Evolutionary conservation across 129 eudicot genomes (phyloP).

Genomic region (Cynara cardunculus): DNA sequence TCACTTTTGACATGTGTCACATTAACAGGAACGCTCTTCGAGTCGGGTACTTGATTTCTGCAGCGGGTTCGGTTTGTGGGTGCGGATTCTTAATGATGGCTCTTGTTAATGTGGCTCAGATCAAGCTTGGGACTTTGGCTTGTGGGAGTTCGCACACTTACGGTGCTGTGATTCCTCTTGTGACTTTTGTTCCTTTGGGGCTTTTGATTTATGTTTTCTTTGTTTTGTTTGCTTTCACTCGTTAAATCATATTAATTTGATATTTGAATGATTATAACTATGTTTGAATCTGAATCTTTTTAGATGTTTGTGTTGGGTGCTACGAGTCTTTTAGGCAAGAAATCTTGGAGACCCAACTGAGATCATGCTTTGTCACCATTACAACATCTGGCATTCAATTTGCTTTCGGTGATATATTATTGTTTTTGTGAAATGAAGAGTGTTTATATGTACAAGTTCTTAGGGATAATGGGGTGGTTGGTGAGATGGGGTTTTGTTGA

Average conservation of each 20-base stretch:
- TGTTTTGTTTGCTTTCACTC: slow-evolving; percentile 83
- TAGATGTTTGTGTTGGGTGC: too few species aligned
- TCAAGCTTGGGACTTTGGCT: slow-evolving; percentile 71
- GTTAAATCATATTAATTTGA: slow-evolving; percentile 10
- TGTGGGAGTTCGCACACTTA: slow-evolving; percentile 67
- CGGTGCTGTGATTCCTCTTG: slow-evolving; percentile 78
- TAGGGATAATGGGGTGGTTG: slow-evolving; percentile 53
- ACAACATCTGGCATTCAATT: not conserved
- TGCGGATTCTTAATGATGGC: slow-evolving; percentile 84
- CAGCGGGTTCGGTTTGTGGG: slow-evolving; percentile 78
- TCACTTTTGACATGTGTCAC: slow-evolving; percentile 45
- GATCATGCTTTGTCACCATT: slow-evolving; percentile 29
- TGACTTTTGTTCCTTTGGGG: slow-evolving; percentile 67
- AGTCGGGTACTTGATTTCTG: slow-evolving; percentile 73
- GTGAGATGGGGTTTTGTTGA: slow-evolving; percentile 23
- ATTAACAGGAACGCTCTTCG: slow-evolving; percentile 55
- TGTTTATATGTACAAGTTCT: slow-evolving; percentile 1
- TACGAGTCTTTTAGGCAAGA: not conserved
- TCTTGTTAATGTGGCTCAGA: slow-evolving; percentile 73
- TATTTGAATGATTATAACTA: not conserved
- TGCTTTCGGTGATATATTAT: slow-evolving; percentile 18
- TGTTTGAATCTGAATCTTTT: slow-evolving; percentile 1
- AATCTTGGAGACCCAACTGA: not conserved
- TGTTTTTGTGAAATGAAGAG: slow-evolving; percentile 11
- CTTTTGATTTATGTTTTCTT: slow-evolving; percentile 62